Evolutionary conservation across 2,329 filamentous ascomycete genomes (phyloP).

Genomic region (Hymenoscyphus fructigenus): DNA sequence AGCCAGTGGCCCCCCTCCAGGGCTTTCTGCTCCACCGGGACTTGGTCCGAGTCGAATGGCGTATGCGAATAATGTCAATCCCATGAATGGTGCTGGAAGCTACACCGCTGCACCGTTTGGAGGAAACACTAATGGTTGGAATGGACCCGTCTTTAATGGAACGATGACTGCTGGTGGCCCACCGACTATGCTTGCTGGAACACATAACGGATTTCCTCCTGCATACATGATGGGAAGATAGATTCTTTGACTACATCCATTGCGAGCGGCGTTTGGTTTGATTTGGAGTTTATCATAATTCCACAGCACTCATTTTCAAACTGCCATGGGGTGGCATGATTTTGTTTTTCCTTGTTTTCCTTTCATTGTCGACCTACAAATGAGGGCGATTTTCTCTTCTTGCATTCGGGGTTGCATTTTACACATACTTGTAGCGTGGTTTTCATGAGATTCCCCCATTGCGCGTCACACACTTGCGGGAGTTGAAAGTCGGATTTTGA

Average conservation of each 20-base stretch:
- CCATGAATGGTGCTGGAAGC: conserved; percentile 24
- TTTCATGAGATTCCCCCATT: conserved; percentile 38
- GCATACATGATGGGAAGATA: conserved; percentile 40
- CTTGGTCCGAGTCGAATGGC: conserved; percentile 45
- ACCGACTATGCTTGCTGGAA: conserved; percentile 32
- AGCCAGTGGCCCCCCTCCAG: conserved; percentile 71
- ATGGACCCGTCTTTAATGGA: conserved; percentile 28
- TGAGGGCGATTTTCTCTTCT: conserved; percentile 30
- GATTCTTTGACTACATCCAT: conserved; percentile 22
- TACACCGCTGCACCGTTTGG: conserved; percentile 30
- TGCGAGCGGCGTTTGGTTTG: conserved; percentile 23
- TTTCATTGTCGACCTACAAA: conserved; percentile 27
- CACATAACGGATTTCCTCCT: conserved; percentile 34
- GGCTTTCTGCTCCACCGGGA: conserved; percentile 73
- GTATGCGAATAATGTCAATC: conserved; percentile 29
- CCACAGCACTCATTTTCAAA: conserved; percentile 21
- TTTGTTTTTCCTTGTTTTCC: conserved; percentile 18
- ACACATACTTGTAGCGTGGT: conserved; percentile 35
- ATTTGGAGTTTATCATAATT: conserved; percentile 19
- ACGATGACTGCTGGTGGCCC: conserved; percentile 35
- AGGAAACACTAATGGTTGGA: conserved; percentile 32
- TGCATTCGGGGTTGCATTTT: conserved; percentile 34
- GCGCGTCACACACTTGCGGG: conserved; percentile 34
- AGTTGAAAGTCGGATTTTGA: conserved; percentile 33
- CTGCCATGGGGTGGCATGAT: conserved; percentile 22